A percentile compares a stretch with the other conserved stretches of the same genome.
These are phyloP conservation scores for Linum tenue DNA, from an alignment of 345 rosid species.

Conservation along the genomic window DNA sequence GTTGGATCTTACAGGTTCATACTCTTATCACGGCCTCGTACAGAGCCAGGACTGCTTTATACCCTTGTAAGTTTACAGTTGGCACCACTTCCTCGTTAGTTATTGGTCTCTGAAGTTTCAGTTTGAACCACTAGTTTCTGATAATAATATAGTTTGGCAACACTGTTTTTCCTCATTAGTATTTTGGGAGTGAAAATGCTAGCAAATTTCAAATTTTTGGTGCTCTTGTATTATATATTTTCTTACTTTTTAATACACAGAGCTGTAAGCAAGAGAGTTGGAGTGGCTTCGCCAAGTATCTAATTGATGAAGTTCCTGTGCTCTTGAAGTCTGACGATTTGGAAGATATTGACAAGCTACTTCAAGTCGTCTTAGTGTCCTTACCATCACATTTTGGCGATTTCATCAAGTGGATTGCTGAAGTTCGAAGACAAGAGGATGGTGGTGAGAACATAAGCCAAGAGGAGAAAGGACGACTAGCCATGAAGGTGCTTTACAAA, in stretches of 20 bases:
- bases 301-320: constrained; percentile 70
- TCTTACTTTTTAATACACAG: neutral
- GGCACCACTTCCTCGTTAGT: neutral
- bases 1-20: constrained; percentile 52
- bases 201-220: constrained; percentile 29
- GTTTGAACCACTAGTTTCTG: too few relatives aligned
- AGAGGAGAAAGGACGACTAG: constrained; percentile 66
- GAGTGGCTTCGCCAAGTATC: constrained; percentile 55
- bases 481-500: constrained; percentile 44
- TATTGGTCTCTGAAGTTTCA: neutral
- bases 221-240: too few relatives aligned
- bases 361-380: constrained; percentile 45
- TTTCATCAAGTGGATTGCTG: constrained; percentile 81
- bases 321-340: constrained; percentile 54
- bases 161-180: neutral
- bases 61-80: constrained; percentile 46
- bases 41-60: constrained; percentile 76
- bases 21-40: constrained; percentile 70
- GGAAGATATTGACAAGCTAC: constrained; percentile 40
- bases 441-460: constrained; percentile 44
- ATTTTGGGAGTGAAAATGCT: neutral
- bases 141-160: too few relatives aligned
- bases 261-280: constrained; percentile 69
- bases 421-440: constrained; percentile 63
- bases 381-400: constrained; percentile 61